These are phyloP conservation scores for Lipomyces sp. DNA, from an alignment of 805 yeast genomes.

Conservation along the genomic window DNA sequence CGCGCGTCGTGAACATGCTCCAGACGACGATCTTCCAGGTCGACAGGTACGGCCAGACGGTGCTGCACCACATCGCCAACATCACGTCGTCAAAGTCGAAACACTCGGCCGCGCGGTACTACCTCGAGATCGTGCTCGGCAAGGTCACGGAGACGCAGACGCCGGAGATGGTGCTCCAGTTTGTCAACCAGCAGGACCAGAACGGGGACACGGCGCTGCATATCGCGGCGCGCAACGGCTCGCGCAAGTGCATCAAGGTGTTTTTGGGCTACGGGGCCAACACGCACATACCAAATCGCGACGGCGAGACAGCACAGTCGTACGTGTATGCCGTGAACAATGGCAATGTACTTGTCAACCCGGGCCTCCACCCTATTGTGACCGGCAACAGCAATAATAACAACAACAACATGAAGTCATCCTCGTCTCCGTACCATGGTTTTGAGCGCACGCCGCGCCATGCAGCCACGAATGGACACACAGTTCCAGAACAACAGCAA, in stretches of 20 bases:
- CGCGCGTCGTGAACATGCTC: slow-evolving; percentile 69
- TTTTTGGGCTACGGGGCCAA: slow-evolving; percentile 50
- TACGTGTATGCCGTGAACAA: slow-evolving; percentile 29
- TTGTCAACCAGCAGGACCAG: slow-evolving; percentile 70
- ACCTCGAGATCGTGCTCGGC: slow-evolving; percentile 69
- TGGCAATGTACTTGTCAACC: no score
- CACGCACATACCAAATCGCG: slow-evolving; percentile 43
- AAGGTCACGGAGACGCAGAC: slow-evolving; percentile 66
- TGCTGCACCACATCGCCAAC: slow-evolving; percentile 79
- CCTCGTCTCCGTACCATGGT: slow-evolving; percentile 24
- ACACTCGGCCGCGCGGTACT: slow-evolving; percentile 77
- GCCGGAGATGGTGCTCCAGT: slow-evolving; percentile 47
- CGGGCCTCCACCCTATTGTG: no score
- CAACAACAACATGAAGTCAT: slow-evolving; percentile 16
- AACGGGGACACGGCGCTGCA: slow-evolving; percentile 86
- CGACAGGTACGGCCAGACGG: slow-evolving; percentile 69
- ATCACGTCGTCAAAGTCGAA: slow-evolving; percentile 64
- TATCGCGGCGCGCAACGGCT: slow-evolving; percentile 60
- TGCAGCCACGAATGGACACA: slow-evolving; percentile 8
- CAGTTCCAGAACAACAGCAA: background rate
- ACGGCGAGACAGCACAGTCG: slow-evolving; percentile 42
- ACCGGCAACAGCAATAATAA: background rate
- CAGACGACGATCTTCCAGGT: slow-evolving; percentile 73
- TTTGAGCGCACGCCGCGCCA: slow-evolving; percentile 5
- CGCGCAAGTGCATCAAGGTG: slow-evolving; percentile 45